These are phyloP conservation scores for Mycena pura DNA, from an alignment of 768 basidiomycete genomes.

Conservation along the genomic window DNA sequence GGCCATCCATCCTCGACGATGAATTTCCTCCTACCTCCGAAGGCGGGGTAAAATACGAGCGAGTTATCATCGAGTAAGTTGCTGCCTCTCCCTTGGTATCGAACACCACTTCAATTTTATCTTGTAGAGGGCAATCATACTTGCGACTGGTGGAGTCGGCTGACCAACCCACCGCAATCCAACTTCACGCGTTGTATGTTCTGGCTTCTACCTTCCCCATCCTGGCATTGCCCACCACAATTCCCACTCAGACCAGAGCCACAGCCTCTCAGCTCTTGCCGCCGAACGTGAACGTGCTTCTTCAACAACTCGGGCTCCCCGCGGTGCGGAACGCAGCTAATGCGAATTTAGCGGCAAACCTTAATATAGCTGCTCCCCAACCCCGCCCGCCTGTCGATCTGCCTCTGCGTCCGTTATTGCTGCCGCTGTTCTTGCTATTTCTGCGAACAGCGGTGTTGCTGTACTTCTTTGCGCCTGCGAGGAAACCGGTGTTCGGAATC, in stretches of 20 bases:
- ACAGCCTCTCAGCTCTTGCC: conserved; percentile 40
- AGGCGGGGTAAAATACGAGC: conserved; percentile 51
- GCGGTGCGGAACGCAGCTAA: conserved; percentile 49
- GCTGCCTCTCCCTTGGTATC: neutral
- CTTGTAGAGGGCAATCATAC: conserved; percentile 56
- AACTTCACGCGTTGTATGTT: conserved; percentile 69
- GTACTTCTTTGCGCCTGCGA: conserved; percentile 79
- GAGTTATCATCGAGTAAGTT: conserved; percentile 48
- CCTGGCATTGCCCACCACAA: conserved; percentile 42
- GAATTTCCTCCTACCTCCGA: conserved; percentile 48
- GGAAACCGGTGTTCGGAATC: conserved; percentile 73
- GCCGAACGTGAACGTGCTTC: conserved; percentile 64
- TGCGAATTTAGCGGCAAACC: conserved; percentile 40
- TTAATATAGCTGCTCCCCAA: conserved; percentile 35
- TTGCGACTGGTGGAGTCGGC: conserved; percentile 55
- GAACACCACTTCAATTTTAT: conserved; percentile 14
- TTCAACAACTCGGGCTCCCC: conserved; percentile 71
- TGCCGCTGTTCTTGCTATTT: conserved; percentile 71
- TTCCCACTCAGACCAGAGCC: conserved; percentile 29
- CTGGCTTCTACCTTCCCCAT: conserved; percentile 64
- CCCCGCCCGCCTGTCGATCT: conserved; percentile 55
- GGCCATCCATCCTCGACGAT: conserved; percentile 58
- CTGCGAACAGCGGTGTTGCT: conserved; percentile 72
- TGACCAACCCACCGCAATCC: conserved; percentile 59
- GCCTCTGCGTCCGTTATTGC: conserved; percentile 69